These are phyloP conservation scores for Crepidotus variabilis DNA, from an alignment of 768 basidiomycete species.

Conservation along the genomic window DNA sequence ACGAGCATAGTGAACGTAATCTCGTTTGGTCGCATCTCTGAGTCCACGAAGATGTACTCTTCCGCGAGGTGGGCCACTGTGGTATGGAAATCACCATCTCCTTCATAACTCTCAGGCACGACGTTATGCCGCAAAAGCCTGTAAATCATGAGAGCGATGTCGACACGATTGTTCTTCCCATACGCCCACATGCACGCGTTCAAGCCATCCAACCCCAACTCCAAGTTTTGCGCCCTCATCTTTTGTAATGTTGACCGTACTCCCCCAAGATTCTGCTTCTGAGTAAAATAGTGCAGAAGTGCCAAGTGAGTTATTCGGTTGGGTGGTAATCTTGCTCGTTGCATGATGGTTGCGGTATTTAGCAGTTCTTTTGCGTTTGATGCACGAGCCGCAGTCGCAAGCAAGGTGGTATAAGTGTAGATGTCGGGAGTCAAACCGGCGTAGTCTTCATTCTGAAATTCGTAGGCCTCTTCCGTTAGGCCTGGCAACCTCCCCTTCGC, in stretches of 20 bases:
- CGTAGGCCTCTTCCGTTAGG: constrained; percentile 12
- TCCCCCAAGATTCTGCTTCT: constrained; percentile 41
- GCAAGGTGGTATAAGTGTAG: constrained; percentile 64
- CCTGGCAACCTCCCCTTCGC: constrained; percentile 41
- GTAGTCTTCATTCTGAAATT: constrained; percentile 10
- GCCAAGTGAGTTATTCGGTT: constrained; percentile 62
- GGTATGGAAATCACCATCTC: constrained; percentile 29
- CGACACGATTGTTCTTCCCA: constrained; percentile 45
- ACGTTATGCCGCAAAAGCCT: constrained; percentile 55
- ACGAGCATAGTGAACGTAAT: constrained; percentile 68
- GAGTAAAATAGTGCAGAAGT: constrained; percentile 53
- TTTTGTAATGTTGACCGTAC: constrained; percentile 52
- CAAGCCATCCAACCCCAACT: constrained; percentile 60
- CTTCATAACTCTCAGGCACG: constrained; percentile 29
- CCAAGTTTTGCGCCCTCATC: constrained; percentile 47
- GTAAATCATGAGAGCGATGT: constrained; percentile 61
- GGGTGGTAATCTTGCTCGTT: constrained; percentile 48
- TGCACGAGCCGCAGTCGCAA: constrained; percentile 60
- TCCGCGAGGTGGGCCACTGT: constrained; percentile 36
- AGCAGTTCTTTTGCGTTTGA: constrained; percentile 36
- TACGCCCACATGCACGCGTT: constrained; percentile 75
- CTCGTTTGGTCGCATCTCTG: constrained; percentile 49
- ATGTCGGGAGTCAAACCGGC: constrained; percentile 48
- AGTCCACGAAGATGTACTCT: constrained; percentile 42
- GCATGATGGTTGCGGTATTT: constrained; percentile 52